Conservation (phyloP, 1,139 yeast genomes). For the Zygoascus sp. region DNA sequence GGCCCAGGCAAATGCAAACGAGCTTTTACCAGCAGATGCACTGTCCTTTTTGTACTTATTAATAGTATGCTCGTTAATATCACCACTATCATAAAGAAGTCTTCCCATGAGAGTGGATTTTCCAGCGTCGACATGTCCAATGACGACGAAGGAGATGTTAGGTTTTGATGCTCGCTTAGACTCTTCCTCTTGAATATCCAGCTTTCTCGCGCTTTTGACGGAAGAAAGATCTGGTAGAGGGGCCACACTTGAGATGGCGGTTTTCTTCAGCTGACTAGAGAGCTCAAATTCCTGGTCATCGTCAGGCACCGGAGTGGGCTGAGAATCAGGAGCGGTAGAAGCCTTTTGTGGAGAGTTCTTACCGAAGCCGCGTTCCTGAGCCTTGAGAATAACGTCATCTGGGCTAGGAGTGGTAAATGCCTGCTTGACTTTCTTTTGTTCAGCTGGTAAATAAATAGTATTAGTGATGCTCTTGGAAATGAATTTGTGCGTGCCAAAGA, state of each 20-base stretch:
- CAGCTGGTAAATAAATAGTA: slow-evolving; percentile 33
- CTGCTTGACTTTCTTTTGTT: slow-evolving; percentile 42
- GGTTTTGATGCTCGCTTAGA: slow-evolving; percentile 16
- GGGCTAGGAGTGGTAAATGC: slow-evolving; percentile 76
- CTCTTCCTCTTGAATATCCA: slow-evolving; percentile 21
- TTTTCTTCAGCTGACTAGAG: neutral
- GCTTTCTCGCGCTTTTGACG: slow-evolving; percentile 13
- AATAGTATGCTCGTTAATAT: slow-evolving; percentile 71
- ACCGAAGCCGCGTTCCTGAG: slow-evolving; percentile 43
- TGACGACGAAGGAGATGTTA: slow-evolving; percentile 27
- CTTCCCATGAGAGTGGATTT: slow-evolving; percentile 95
- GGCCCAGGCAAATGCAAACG: slow-evolving; percentile 96
- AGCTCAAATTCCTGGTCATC: slow-evolving; percentile 2
- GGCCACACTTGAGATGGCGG: neutral
- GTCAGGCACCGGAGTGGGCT: neutral
- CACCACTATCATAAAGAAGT: slow-evolving; percentile 71
- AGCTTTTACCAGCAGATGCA: slow-evolving; percentile 77
- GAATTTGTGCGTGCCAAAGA: slow-evolving; percentile 5
- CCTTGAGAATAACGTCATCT: slow-evolving; percentile 64
- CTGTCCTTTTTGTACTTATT: slow-evolving; percentile 78
- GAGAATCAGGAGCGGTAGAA: neutral
- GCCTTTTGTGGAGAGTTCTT: slow-evolving; percentile 2
- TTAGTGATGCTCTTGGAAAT: slow-evolving; percentile 33
- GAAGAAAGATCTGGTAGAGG: slow-evolving; percentile 4
- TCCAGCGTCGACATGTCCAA: slow-evolving; percentile 97